Evolutionary conservation across 306 rosid genomes (phyloP).

Genomic region (Prinsepia uniflora): DNA sequence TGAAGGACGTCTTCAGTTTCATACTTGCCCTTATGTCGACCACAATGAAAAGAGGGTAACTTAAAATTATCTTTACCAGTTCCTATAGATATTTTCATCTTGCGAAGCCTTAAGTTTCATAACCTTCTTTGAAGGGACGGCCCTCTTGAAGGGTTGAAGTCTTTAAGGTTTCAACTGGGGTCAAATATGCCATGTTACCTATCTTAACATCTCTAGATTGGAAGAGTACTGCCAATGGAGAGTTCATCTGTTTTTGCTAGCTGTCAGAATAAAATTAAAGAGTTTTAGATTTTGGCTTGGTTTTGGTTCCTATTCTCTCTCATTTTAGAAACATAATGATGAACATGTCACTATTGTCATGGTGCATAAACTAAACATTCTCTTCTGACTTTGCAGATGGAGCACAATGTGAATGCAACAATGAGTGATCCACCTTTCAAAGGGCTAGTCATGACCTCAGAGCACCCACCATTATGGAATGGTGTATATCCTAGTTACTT

Average conservation of each 20-base stretch:
- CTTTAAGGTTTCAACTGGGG: background rate
- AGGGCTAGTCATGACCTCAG: conserved; percentile 54
- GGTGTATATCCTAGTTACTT: conserved; percentile 57
- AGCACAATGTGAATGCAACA: conserved; percentile 41
- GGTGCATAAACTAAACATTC: conserved; percentile 5
- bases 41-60: conserved; percentile 61
- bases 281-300: background rate
- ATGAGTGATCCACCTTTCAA: conserved; percentile 50
- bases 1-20: conserved; percentile 50
- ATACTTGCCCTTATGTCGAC: conserved; percentile 37
- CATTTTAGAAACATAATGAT: conserved; percentile 8
- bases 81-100: background rate
- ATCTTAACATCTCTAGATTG: background rate
- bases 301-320: background rate
- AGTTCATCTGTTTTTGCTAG: background rate
- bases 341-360: background rate
- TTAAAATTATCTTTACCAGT: background rate
- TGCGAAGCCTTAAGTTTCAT: background rate
- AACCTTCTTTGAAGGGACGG: background rate
- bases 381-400: conserved; percentile 56
- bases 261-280: background rate
- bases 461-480: conserved; percentile 53
- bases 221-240: background rate
- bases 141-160: background rate
- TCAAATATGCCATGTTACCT: background rate